Percentiles rank a stretch among this genome's conserved stretches.
These are phyloP conservation scores for Ampelocalamus luodianensis DNA, from an alignment of 176 grass and related monocot genomes.

Conservation along the genomic window DNA sequence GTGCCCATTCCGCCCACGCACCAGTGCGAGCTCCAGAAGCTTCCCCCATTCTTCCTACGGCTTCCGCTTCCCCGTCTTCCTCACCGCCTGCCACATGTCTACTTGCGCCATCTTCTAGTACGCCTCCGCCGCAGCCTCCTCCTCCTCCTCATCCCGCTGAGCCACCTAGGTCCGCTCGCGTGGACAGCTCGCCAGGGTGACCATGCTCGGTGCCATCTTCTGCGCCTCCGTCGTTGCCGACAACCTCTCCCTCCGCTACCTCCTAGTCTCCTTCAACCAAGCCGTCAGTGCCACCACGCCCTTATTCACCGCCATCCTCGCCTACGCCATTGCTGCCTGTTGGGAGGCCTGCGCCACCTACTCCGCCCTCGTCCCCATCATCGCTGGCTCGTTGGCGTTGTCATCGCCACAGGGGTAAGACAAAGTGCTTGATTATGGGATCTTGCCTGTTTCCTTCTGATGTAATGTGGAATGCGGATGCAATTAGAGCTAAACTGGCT, in stretches of 20 bases:
- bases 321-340: conserved; percentile 58
- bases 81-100: conserved; percentile 88
- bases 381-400: conserved; percentile 80
- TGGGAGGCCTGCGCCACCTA: conserved; percentile 74
- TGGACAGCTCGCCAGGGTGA: conserved; percentile 67
- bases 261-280: conserved; percentile 97
- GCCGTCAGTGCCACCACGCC: conserved; percentile 95
- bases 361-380: conserved; percentile 73
- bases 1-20: too few species aligned
- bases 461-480: not conserved
- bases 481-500: not conserved
- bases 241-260: conserved; percentile 88
- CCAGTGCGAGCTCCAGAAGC: too few species aligned
- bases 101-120: conserved; percentile 78
- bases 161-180: conserved; percentile 45
- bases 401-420: conserved; percentile 76
- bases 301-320: conserved; percentile 89
- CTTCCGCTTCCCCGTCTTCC: conserved; percentile 85
- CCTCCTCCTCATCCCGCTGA: not conserved
- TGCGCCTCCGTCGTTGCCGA: conserved; percentile 89
- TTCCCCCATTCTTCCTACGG: conserved; percentile 52
- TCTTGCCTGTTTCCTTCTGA: not conserved
- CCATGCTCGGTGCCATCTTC: conserved; percentile 83
- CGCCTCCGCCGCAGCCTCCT: conserved; percentile 32
- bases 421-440: not conserved